Evolutionary conservation across 148 eudicot species (phyloP).

Genomic region (Drosera capensis): DNA sequence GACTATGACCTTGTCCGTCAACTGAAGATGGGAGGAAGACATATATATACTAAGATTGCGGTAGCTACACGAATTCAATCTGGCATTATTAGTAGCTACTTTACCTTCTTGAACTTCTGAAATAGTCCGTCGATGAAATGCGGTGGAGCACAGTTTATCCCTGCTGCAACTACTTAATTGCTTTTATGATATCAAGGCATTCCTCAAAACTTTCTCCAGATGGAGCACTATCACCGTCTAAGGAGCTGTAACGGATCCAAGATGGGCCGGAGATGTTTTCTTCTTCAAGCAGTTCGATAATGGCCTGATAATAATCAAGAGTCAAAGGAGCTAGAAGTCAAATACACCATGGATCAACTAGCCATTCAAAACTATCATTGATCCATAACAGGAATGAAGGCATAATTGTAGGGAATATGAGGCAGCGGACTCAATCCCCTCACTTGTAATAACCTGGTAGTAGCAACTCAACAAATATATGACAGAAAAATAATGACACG

Average conservation of each 20-base stretch:
- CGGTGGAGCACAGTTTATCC: conserved; percentile 89
- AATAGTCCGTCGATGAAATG: conserved; percentile 50
- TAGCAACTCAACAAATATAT: too few species aligned
- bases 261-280: conserved; percentile 52
- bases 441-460: too few species aligned
- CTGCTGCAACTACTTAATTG: conserved; percentile 38
- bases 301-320: conserved; percentile 28
- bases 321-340: neutral
- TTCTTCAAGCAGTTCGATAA: conserved; percentile 69
- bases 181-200: conserved; percentile 41
- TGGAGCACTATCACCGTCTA: conserved; percentile 63
- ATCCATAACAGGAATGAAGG: too few species aligned
- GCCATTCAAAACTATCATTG: too few species aligned
- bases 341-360: neutral
- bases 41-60: neutral
- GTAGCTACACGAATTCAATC: neutral
- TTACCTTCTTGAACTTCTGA: conserved; percentile 60
- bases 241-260: conserved; percentile 76
- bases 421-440: too few species aligned
- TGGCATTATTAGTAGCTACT: neutral
- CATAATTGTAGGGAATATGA: too few species aligned
- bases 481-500: too few species aligned
- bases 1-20: conserved; percentile 47
- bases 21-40: conserved; percentile 22
- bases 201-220: conserved; percentile 78